These are phyloP conservation scores for Manihot esculenta DNA, from an alignment of 441 rosid species.

Conservation along the genomic window DNA sequence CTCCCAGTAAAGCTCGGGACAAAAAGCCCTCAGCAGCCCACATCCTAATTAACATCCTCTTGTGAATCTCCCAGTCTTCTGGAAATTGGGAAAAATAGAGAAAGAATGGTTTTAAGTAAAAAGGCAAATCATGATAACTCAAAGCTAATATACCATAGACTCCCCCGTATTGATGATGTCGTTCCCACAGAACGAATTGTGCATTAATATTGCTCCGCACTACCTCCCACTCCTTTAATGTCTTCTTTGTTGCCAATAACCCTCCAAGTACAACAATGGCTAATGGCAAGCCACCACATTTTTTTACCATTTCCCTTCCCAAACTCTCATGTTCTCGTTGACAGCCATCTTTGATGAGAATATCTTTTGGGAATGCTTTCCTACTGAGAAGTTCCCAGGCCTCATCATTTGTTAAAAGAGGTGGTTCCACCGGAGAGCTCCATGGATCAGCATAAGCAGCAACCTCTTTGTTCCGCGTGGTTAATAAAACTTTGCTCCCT, in stretches of 20 bases:
- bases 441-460: constrained; percentile 29
- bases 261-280: constrained; percentile 19
- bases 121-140: constrained; percentile 28
- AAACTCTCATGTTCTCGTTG: constrained; percentile 1
- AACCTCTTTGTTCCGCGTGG: constrained; percentile 27
- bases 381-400: constrained; percentile 33
- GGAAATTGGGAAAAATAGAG: constrained; percentile 38
- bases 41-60: constrained; percentile 1
- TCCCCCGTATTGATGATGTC: not conserved
- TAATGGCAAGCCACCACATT: constrained; percentile 22
- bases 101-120: constrained; percentile 32
- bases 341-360: no score
- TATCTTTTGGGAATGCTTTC: constrained; percentile 26
- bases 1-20: constrained; percentile 7
- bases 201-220: constrained; percentile 1
- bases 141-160: constrained; percentile 16
- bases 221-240: not conserved
- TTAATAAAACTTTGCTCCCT: constrained; percentile 33
- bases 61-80: constrained; percentile 17
- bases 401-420: constrained; percentile 23
- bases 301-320: constrained; percentile 14
- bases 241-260: constrained; percentile 12
- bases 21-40: constrained; percentile 38
- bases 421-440: constrained; percentile 24
- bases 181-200: constrained; percentile 1